Evolutionary conservation across 2,329 filamentous ascomycete genomes (phyloP).

Genomic region (Penicillium sp.): DNA sequence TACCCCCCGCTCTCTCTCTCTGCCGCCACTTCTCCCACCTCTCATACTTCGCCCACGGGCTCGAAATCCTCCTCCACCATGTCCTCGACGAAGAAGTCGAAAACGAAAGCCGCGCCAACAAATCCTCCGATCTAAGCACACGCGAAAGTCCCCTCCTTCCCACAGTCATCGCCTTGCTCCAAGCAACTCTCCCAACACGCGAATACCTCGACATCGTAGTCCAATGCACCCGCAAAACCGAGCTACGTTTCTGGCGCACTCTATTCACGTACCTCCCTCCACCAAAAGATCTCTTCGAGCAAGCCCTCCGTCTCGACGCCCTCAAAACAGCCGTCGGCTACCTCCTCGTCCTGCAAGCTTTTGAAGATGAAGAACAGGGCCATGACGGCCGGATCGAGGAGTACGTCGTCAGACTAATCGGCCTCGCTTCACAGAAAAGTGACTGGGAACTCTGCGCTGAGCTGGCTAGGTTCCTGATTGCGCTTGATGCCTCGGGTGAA

Average conservation of each 20-base stretch:
- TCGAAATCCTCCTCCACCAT: slow-evolving; percentile 87
- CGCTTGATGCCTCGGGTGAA: slow-evolving; percentile 79
- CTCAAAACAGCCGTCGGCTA: slow-evolving; percentile 96
- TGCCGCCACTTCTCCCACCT: slow-evolving; percentile 81
- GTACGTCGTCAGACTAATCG: slow-evolving; percentile 70
- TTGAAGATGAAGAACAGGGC: slow-evolving; percentile 50
- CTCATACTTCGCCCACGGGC: slow-evolving; percentile 85
- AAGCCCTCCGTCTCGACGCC: slow-evolving; percentile 76
- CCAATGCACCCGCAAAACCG: slow-evolving; percentile 95
- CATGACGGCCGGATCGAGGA: slow-evolving; percentile 52
- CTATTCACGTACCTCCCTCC: slow-evolving; percentile 88
- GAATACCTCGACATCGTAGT: slow-evolving; percentile 91
- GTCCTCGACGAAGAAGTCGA: slow-evolving; percentile 95
- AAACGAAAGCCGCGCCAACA: slow-evolving; percentile 38
- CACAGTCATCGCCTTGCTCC: slow-evolving; percentile 58
- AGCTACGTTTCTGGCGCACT: slow-evolving; percentile 90
- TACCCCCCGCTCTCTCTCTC: slow-evolving; percentile 73
- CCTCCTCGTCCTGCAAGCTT: slow-evolving; percentile 85
- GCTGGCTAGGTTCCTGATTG: slow-evolving; percentile 87
- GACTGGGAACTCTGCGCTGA: slow-evolving; percentile 98
- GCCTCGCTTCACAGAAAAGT: slow-evolving; percentile 72
- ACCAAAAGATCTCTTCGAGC: slow-evolving; percentile 86
- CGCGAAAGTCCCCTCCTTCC: slow-evolving; percentile 40
- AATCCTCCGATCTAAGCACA: slow-evolving; percentile 23
- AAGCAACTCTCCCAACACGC: slow-evolving; percentile 63